Percentiles rank a stretch among this genome's conserved stretches.
phyloP scores from a whole-genome alignment of 2,329 filamentous ascomycete genomes.

The Mollisiaceae sp. region DNA sequence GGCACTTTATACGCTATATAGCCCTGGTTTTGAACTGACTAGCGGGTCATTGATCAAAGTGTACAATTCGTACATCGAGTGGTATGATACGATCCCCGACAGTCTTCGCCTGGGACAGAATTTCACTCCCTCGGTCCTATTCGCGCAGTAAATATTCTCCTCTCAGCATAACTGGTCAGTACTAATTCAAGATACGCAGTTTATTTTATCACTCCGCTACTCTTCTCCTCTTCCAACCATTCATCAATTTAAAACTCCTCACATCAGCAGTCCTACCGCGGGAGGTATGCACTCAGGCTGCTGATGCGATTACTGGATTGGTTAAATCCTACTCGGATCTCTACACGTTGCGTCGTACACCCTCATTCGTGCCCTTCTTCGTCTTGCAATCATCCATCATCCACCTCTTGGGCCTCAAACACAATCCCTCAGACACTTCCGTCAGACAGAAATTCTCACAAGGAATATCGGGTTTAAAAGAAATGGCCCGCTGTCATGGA shows the following conservation, averaged over 20 bases:
- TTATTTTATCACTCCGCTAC: constrained; percentile 75
- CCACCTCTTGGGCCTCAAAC: constrained; percentile 33
- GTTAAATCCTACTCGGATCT: constrained; percentile 40
- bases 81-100: constrained; percentile 72
- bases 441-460: constrained; percentile 50
- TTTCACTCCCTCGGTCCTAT: constrained; percentile 74
- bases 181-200: constrained; percentile 44
- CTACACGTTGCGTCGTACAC: constrained; percentile 41
- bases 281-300: constrained; percentile 42
- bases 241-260: constrained; percentile 46
- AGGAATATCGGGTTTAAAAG: constrained; percentile 61
- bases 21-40: constrained; percentile 68
- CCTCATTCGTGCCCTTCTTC: constrained; percentile 43
- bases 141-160: constrained; percentile 67
- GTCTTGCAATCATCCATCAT: constrained; percentile 38
- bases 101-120: constrained; percentile 68
- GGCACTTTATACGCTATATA: constrained; percentile 62
- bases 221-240: constrained; percentile 74
- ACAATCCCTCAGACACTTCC: constrained; percentile 39
- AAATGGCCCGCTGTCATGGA: constrained; percentile 57
- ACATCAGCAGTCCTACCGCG: constrained; percentile 37
- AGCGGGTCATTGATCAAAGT: constrained; percentile 66
- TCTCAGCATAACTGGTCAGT: not conserved
- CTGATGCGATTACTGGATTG: constrained; percentile 43
- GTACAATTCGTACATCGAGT: constrained; percentile 72